A percentile compares a stretch with the other conserved stretches of the same genome.
These are phyloP conservation scores for Lachnellula willkommii DNA, from an alignment of 2,329 filamentous ascomycete genomes.

Conservation along the genomic window DNA sequence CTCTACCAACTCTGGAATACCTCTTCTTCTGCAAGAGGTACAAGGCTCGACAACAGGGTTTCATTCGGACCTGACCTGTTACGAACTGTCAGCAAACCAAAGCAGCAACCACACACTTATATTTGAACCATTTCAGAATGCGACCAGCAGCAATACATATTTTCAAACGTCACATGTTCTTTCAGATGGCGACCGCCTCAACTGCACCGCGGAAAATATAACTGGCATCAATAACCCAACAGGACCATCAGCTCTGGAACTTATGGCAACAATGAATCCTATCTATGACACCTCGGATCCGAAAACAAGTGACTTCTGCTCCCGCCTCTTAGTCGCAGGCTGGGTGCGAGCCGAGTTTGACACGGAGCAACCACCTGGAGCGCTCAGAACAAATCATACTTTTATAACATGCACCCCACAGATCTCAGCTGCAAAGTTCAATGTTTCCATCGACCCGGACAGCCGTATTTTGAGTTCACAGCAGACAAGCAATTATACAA, in stretches of 20 bases:
- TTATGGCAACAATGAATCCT: conserved; percentile 6
- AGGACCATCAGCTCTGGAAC: conserved; percentile 5
- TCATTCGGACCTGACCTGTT: no score
- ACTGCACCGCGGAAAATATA: background rate
- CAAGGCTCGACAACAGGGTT: no score
- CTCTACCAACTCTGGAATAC: no score
- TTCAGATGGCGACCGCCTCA: background rate
- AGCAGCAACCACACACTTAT: background rate
- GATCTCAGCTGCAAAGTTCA: conserved; percentile 36
- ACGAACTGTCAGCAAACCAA: background rate
- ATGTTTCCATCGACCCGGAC: conserved; percentile 31
- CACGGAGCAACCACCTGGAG: background rate
- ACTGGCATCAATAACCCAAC: background rate
- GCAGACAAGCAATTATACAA: conserved; percentile 4
- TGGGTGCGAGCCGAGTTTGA: conserved; percentile 10
- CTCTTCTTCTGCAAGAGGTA: no score
- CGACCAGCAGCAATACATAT: background rate
- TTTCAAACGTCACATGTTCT: background rate
- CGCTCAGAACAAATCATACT: background rate
- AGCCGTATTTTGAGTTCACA: conserved; percentile 29
- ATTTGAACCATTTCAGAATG: background rate
- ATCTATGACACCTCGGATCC: background rate
- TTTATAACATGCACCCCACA: conserved; percentile 1
- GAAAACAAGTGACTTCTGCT: conserved; percentile 12
- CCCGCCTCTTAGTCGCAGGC: conserved; percentile 6